These are phyloP conservation scores for Postia placenta DNA, from an alignment of 768 basidiomycete genomes.

Conservation along the genomic window DNA sequence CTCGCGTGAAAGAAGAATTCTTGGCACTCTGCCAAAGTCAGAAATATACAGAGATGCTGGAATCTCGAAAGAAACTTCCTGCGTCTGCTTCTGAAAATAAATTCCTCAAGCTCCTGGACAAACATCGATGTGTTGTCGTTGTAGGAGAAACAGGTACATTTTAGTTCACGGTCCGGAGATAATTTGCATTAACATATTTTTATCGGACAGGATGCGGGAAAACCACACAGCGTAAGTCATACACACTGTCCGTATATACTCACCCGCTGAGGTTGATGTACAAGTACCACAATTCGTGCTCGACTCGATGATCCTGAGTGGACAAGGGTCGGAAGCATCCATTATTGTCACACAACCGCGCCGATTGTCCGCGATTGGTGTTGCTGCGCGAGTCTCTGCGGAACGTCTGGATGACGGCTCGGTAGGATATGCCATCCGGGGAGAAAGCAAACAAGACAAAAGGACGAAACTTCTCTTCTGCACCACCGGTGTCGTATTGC, in stretches of 20 bases:
- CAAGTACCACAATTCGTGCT: conserved; percentile 86
- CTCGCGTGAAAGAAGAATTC: conserved; percentile 48
- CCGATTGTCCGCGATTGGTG: conserved; percentile 82
- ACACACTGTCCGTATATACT: not conserved
- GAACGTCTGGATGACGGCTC: conserved; percentile 74
- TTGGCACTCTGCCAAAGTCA: conserved; percentile 34
- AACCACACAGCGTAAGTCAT: conserved; percentile 68
- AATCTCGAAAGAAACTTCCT: conserved; percentile 57
- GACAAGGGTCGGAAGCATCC: conserved; percentile 56
- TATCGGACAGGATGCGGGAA: conserved; percentile 80
- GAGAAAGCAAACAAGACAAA: conserved; percentile 63
- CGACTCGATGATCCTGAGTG: conserved; percentile 66
- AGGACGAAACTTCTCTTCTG: conserved; percentile 81
- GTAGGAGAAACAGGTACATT: conserved; percentile 81
- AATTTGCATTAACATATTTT: too few relatives aligned
- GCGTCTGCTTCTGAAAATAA: conserved; percentile 63
- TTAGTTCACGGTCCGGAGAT: too few relatives aligned
- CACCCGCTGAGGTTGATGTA: not conserved
- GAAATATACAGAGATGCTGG: conserved; percentile 53
- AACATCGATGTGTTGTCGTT: conserved; percentile 68
- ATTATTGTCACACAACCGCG: conserved; percentile 90
- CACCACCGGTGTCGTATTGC: conserved; percentile 89
- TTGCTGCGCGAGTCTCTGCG: conserved; percentile 79
- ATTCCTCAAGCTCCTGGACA: conserved; percentile 54
- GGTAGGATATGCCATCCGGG: conserved; percentile 86